Conservation (phyloP, 2,329 filamentous ascomycete genomes). For the Tolypocladium tropicale region DNA sequence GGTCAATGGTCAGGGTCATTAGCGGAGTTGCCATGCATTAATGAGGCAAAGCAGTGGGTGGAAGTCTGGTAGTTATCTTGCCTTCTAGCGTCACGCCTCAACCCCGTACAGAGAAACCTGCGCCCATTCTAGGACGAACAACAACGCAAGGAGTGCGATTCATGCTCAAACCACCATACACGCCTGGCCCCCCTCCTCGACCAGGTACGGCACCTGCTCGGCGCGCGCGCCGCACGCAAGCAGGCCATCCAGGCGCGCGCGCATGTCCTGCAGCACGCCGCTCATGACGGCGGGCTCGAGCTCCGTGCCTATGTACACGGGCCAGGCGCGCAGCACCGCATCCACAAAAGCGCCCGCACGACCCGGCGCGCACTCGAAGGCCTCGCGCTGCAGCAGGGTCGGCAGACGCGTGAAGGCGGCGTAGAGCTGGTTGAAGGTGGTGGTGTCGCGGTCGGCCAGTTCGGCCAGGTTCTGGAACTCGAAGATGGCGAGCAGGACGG, state of each 20-base stretch:
- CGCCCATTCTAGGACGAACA: too few relatives aligned
- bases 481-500: neutral
- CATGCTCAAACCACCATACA: neutral
- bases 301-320: neutral
- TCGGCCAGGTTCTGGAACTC: neutral
- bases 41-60: too few relatives aligned
- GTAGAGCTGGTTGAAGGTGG: neutral
- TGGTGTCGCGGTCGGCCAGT: neutral
- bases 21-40: neutral
- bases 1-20: neutral
- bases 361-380: neutral
- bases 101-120: too few relatives aligned
- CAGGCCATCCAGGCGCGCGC: neutral
- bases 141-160: too few relatives aligned
- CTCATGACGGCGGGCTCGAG: neutral
- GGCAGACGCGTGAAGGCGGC: neutral
- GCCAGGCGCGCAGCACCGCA: neutral
- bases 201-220: neutral
- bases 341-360: neutral
- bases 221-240: neutral
- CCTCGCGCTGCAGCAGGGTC: neutral
- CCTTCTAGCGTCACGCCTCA: neutral
- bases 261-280: neutral
- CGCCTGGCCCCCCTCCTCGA: neutral
- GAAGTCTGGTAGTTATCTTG: neutral